These are phyloP conservation scores for Mycoemilia scoparia DNA, from an alignment of 192 early-diverging fungal species.

Conservation along the genomic window DNA sequence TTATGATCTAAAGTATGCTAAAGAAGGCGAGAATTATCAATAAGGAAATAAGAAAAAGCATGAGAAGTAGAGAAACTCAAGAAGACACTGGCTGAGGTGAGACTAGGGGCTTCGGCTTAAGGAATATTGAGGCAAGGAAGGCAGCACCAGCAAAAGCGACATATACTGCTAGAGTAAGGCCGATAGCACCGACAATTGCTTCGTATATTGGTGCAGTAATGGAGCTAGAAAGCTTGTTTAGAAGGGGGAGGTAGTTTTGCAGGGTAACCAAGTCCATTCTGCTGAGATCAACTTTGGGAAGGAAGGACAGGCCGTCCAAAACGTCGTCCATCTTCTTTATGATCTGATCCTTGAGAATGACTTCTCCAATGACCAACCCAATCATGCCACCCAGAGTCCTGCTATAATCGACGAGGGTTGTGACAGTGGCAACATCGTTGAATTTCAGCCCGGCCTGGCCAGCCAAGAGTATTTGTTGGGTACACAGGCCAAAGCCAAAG, in stretches of 20 bases:
- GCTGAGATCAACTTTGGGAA: conserved; percentile 6
- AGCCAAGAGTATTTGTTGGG: conserved; percentile 26
- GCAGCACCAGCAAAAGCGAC: too few species aligned
- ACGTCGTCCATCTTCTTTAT: conserved; percentile 1
- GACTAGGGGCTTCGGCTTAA: too few species aligned
- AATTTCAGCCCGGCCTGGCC: conserved; percentile 16
- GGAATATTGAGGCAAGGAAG: too few species aligned
- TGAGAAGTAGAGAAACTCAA: too few species aligned
- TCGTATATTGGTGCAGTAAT: conserved; percentile 7
- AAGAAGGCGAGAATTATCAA: too few species aligned
- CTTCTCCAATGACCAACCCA: conserved; percentile 22
- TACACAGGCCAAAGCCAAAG: conserved; percentile 21
- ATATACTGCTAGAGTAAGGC: conserved; percentile 20
- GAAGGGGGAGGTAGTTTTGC: conserved; percentile 15
- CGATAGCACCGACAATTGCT: conserved; percentile 18
- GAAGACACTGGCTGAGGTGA: too few species aligned
- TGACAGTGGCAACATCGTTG: conserved; percentile 23
- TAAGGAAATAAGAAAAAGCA: too few species aligned
- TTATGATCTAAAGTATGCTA: too few species aligned
- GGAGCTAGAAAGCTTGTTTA: conserved; percentile 5
- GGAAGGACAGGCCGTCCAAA: conserved; percentile 5
- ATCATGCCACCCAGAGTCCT: conserved; percentile 29
- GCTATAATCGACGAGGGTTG: conserved; percentile 25
- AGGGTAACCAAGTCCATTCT: conserved; percentile 14
- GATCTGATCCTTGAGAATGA: conserved; percentile 24